Base-by-base conservation (phyloP, 306 rosid species). In the Sophora flavescens region DNA sequence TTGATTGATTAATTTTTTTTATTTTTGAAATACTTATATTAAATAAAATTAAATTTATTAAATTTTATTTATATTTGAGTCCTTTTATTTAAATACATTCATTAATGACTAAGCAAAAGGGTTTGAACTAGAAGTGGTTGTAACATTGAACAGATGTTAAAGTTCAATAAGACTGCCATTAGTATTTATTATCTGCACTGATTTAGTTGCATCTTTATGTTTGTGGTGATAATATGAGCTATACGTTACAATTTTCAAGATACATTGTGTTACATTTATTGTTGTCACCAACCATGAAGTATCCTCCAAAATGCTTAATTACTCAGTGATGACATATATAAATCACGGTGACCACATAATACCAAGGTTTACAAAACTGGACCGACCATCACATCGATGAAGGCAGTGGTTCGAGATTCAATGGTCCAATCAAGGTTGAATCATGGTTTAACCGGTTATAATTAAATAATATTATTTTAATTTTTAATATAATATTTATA, bases 221-320 rank as follows among this genome's bases (percentile, higher is more conserved):
- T 47, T 11, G 35, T 45, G 70, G 68, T 38, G 51, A 47, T 45
- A 33, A 45, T 57, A 8, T 45, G 38, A 30, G 32, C 16, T 7
- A 18, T 16, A 62, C 50, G 36, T 42, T 41, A 18, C 54, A 11
- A 12, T 41, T 60, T 14, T 60, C 41, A 60, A 30, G 65, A 67
- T 50, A 14, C 42, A 35, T 61, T 16, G 56, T 6, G 33, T 54
- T 54, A 38, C n/a, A 18, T 66, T 66, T 77, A 54, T 54, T 76
- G 67, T 41, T 56, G 15, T 56, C 68, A 32, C 32, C 52, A 38
- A 63, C 12, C 6, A 47, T 32, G 61, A 61, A 59, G 60, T 48
- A 18, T 53, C 39, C 14, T 53, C 47, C 80, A 38, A 12, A 75
- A 50, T 61, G 61, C 22, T 22, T 22, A 22, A 22, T 5, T 15